Evolutionary conservation across 2,329 filamentous ascomycete genomes (phyloP).

Genomic region (Pseudomassariella vexata): DNA sequence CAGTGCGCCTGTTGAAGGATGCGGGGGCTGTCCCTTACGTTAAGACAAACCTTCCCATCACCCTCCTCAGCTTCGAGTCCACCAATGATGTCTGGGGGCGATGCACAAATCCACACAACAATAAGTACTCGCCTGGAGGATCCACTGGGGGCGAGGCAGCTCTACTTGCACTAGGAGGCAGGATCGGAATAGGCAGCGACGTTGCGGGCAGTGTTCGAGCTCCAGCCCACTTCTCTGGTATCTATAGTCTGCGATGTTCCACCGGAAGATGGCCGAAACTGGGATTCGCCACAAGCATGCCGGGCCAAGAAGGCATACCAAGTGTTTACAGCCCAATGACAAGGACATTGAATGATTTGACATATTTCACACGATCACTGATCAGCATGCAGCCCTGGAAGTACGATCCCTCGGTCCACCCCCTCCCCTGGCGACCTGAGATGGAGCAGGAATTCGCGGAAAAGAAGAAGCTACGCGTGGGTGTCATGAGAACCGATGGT

Average conservation of each 20-base stretch:
- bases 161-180: constrained; percentile 72
- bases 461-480: constrained; percentile 63
- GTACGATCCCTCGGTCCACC: constrained; percentile 82
- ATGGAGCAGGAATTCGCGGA: constrained; percentile 52
- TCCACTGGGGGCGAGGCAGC: constrained; percentile 84
- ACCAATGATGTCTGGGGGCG: constrained; percentile 75
- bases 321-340: constrained; percentile 93
- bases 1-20: constrained; percentile 75
- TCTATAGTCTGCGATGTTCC: constrained; percentile 81
- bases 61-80: constrained; percentile 80
- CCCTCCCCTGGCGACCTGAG: constrained; percentile 69
- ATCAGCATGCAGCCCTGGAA: constrained; percentile 82
- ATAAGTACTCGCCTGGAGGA: constrained; percentile 80
- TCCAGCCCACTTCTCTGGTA: constrained; percentile 84
- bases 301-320: constrained; percentile 83
- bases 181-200: constrained; percentile 86
- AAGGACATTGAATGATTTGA: constrained; percentile 73
- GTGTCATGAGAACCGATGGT: constrained; percentile 71
- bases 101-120: constrained; percentile 75
- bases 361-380: constrained; percentile 75
- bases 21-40: constrained; percentile 86
- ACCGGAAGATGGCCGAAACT: constrained; percentile 87
- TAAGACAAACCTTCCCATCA: constrained; percentile 87
- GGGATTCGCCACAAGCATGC: constrained; percentile 81
- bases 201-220: constrained; percentile 84